Evolutionary conservation across 768 basidiomycete species (phyloP).

Genomic region (Candolleomyces eurysporus): DNA sequence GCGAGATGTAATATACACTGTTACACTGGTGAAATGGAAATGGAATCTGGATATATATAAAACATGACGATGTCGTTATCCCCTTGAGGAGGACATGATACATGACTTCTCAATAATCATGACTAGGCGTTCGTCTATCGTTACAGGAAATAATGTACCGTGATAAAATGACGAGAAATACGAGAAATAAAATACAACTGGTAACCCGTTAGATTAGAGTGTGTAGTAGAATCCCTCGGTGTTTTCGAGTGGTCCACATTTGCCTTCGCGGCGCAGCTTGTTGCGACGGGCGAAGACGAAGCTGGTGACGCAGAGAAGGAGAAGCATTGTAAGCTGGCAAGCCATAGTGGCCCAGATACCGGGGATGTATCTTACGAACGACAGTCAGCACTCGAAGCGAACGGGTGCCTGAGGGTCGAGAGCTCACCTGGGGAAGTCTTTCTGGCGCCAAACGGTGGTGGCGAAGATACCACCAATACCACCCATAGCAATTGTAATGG

Average conservation of each 20-base stretch:
- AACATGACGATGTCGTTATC: too few relatives aligned
- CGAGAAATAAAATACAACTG: too few relatives aligned
- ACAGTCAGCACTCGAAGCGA: too few relatives aligned
- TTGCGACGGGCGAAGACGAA: slow-evolving; percentile 27
- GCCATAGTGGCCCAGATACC: slow-evolving; percentile 38
- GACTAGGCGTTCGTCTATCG: too few relatives aligned
- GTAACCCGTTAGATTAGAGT: slow-evolving; percentile 16
- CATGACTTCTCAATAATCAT: too few relatives aligned
- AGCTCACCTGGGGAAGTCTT: slow-evolving; percentile 27
- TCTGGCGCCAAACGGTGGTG: slow-evolving; percentile 33
- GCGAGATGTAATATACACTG: too few relatives aligned
- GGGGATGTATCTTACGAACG: slow-evolving; percentile 12
- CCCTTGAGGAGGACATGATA: too few relatives aligned
- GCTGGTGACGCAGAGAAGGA: slow-evolving; percentile 23
- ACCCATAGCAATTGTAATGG: slow-evolving; percentile 31
- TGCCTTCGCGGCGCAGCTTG: slow-evolving; percentile 28
- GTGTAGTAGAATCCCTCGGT: slow-evolving; percentile 40
- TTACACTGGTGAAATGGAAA: too few relatives aligned
- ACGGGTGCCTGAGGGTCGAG: too few relatives aligned
- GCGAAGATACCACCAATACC: slow-evolving; percentile 41
- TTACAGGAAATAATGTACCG: too few relatives aligned
- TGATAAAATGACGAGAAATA: too few relatives aligned
- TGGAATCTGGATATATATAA: too few relatives aligned
- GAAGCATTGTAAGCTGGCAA: slow-evolving; percentile 32
- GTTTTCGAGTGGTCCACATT: slow-evolving; percentile 26